Base-by-base conservation (phyloP, 306 rosid genomes). In the Sophora flavescens region DNA sequence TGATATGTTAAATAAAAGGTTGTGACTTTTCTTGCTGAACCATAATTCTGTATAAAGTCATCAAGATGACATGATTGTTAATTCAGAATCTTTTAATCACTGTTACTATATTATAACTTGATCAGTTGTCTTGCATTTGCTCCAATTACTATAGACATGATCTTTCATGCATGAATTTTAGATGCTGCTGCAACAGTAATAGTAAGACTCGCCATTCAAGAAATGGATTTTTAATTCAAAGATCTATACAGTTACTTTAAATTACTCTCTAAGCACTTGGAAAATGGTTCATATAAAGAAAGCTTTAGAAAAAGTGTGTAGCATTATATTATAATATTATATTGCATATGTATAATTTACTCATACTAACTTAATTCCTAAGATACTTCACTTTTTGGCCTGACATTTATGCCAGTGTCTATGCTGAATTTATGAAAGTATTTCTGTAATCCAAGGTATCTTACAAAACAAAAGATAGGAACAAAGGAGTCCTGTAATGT, bases 41-140 rank as follows among this genome's bases (percentile, higher is more conserved):
- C 13, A 41, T 8, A 6, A 50, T 56, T 80, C 48, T 67, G 30
- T 22, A 50, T 51, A 11, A 59, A 58, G 36, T 32, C 64, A 48
- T 41, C 5, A 48, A 67, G 50, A 59, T 30, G 63, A 68, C 15
- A 28, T 30, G 68, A 76, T 41, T 69, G 38, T 66, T 44, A 15
- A 12, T 38, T 59, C n/a, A 66, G 61, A 26, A 48, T 36, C 63
- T 67, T 38, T 36, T 65, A n/a, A 17, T 7, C 70, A 57, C 36
- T 18, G 35, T 17, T 42, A 18, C 54, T 39, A 6, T 58, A 38
- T 42, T 35, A 39, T 70, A 63, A 63, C 35, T 72, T 14, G 59
- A 53, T 6, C 59, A 53, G 30, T 22, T 22, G 6, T 61, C 78
- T 28, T 52, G 8, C 28, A 62, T 68, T 78, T 72, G 39, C 28